Base-by-base conservation (phyloP, 2,329 filamentous ascomycete species). In the Penicillium sp. region DNA sequence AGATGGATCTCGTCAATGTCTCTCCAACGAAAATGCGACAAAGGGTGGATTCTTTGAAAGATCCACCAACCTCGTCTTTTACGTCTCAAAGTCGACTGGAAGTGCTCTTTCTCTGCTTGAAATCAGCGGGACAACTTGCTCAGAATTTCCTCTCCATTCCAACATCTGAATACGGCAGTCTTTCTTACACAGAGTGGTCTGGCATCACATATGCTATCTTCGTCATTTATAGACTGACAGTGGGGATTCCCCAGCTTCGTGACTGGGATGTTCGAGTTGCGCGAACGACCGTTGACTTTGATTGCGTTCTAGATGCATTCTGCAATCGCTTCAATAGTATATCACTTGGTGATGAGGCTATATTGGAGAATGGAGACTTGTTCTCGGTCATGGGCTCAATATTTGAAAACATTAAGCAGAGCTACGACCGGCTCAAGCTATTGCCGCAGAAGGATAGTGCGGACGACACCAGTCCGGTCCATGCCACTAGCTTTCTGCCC, bases 181-280 rank as follows among this genome's bases (percentile, higher is more conserved):
- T 48, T 5, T 48, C 46, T 38, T 48, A 48, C 23, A 21, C 38
- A 2, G 34, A 48, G 23, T 48, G 46, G 46, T 38, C 46, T n/a
- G 12, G 34, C 23, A n/a, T 48, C 6, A 48, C 38, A 27, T 48
- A 48, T 37, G 21, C 46, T 7, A 29, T 47, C 23, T 16, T 2
- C 21, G 25, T 38, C 16, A 47, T 47, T 27, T 47, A 47, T 35
- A 27, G 34, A 38, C 23, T 47, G 23, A 47, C 46, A 25, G 34
- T 47, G 16, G 46, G 16, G 15, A 47, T 38, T 47, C 34, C 46
- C 32, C 46, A 47, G 31, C 34, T 38, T 47, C 46, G 15, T 10
- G 46, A 47, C 12, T 47, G 46, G 46, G 34, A 47, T 47, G 32
- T 47, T 18, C 31, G 46, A 38, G 46, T 47, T 29, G 46, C 46